Evolutionary conservation across 306 rosid species (phyloP).

Genomic region (Crotalaria pallida): DNA sequence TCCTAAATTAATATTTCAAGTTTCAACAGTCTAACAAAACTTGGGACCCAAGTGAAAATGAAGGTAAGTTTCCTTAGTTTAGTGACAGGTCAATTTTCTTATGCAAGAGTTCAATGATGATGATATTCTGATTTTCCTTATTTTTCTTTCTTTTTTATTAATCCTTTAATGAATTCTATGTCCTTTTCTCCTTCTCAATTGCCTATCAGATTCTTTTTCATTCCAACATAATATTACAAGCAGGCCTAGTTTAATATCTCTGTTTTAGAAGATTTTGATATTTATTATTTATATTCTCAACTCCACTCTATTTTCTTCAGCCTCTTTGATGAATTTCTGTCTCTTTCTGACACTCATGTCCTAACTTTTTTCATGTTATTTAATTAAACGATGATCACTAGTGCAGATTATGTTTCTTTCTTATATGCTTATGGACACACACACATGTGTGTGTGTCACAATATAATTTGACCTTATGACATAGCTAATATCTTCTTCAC

Average conservation of each 20-base stretch:
- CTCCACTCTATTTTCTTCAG: not conserved
- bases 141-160: too few species aligned
- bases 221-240: not conserved
- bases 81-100: slow-evolving; percentile 13
- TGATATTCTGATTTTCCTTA: slow-evolving; percentile 12
- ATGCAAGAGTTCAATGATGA: not conserved
- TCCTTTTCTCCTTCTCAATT: not conserved
- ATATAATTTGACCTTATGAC: not conserved
- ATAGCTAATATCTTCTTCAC: not conserved
- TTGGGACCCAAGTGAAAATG: slow-evolving; percentile 41
- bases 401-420: not conserved
- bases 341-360: not conserved
- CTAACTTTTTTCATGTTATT: not conserved
- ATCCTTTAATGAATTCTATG: not conserved
- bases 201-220: not conserved
- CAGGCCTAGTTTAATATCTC: not conserved
- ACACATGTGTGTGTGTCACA: too few species aligned
- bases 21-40: slow-evolving; percentile 7
- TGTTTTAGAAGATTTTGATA: not conserved
- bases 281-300: not conserved
- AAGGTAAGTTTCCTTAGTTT: slow-evolving; percentile 52
- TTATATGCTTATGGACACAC: not conserved
- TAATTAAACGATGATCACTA: not conserved
- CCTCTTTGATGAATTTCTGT: not conserved
- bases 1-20: not conserved